Base-by-base conservation (phyloP, 257 asterid species). In the Lithospermum erythrorhizon region DNA sequence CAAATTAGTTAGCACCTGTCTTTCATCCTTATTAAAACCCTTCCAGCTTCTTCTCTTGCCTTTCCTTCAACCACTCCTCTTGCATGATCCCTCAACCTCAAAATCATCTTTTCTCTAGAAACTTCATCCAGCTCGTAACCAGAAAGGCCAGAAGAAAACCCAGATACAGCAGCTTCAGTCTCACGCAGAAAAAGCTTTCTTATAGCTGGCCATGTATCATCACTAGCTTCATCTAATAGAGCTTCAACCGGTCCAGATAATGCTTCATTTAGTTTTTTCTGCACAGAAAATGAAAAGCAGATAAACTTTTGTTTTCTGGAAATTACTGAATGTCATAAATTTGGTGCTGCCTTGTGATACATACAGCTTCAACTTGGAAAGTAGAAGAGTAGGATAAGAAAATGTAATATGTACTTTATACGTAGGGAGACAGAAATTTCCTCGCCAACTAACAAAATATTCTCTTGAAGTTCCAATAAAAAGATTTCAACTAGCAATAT, bases 31-130 rank as follows among this genome's bases (percentile, higher is more conserved):
- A 76, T 89, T 79, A 93, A 73, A 79, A 84, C 94, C 71, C 86
- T 85, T 60, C 90, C 96, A 67, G 97, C 97, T 83, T 84, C 96
- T 73, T 93, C 99, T 75, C 79, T 84, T 48, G 97, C 85, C 79
- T 85, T 93, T 19, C 86, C 79, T 83, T 84, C 99, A 73, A 87
- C 94, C 71, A 93, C 73, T 72, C 85, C 95, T 79, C 86, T 78
- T 18, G 97, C 97, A 59, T 80, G 70, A 70, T 61, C 82, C 74
- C 78, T 73, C 89, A 93, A 72, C 61, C 59, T 81, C 15, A 77
- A 72, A 20, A 89, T 68, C 95, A 87, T 89, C 57, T 83, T 79
- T 51, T 72, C 81, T 71, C 63, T 81, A 21, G 80, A 73, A 74
- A 49, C 79, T 66, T 79, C 89, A 65, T 93, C 97, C 79, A 93